Evolutionary conservation across 2,329 filamentous ascomycete species (phyloP), one percentile per base, ranked within the genome.

Genomic region (Cryphonectria carpinicola): DNA sequence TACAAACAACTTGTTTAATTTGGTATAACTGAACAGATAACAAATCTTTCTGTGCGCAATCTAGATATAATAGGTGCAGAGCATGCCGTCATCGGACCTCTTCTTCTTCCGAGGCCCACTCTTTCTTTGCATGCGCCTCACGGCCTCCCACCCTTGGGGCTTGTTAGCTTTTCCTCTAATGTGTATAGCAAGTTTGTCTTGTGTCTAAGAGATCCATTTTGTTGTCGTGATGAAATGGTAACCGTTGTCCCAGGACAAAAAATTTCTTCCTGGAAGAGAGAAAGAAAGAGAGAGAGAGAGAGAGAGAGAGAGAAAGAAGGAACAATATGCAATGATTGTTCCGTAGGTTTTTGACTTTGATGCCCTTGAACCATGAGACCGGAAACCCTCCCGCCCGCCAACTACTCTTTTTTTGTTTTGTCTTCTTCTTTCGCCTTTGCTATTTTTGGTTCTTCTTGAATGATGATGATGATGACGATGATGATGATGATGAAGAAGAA

Each of bases 371-470:
- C 46, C 35, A 64, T n/a, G 6, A 17, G n/a, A 39, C 17, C 46
- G 46, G 46, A 49, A 49, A n/a, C 19, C 46, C 46, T 49, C 46
- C 46, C 22, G 35, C 67, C 28, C 41, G 32, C 25, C 66, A 56
- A 37, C 46, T 10, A 13, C 22, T 17, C n/a, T 49, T 46, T 63
- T 72, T 72, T 67, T 56, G 14, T 28, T 56, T 62, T 70, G 67
- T 65, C 28, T 32, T 58, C 17, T 13, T 25, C 52, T 65, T 56
- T 71, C 60, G 58, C 56, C 66, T 67, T 65, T 70, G 37, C 25
- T 49, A 56, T 56, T 65, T 67, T 61, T 22, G 25, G 66, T 52
- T 71, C 71, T 52, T 64, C 52, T 19, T 32, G 32, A 32, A 32
- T 32, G 32, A 32, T 32, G 32, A 2, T 32, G 3, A 37, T n/a